Percentiles rank a stretch among this genome's conserved stretches.
Conservation (phyloP, 192 early-diverging fungal species). For the Mortierella antarctica region DNA sequence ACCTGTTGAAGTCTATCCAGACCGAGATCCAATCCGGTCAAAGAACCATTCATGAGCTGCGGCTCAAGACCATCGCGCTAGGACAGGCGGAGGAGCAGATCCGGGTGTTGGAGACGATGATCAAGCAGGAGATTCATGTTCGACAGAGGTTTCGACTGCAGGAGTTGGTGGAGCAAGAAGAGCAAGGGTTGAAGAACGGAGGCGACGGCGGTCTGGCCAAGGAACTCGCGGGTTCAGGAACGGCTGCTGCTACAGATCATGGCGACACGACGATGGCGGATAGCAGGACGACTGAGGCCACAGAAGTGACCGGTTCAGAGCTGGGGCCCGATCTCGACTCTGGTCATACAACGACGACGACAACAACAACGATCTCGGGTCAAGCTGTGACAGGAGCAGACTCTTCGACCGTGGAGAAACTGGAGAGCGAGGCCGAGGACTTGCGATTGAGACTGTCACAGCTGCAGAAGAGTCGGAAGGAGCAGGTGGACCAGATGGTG, state of each 20-base stretch:
- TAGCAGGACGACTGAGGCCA: background rate
- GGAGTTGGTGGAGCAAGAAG: slow-evolving; percentile 33
- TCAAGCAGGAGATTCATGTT: slow-evolving; percentile 37
- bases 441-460: slow-evolving; percentile 10
- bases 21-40: slow-evolving; percentile 47
- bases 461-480: slow-evolving; percentile 34
- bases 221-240: no score
- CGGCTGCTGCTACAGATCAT: no score
- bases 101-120: slow-evolving; percentile 11
- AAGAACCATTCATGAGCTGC: slow-evolving; percentile 34
- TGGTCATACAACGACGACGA: background rate
- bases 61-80: slow-evolving; percentile 12
- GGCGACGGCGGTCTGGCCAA: background rate
- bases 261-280: background rate
- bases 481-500: slow-evolving; percentile 23
- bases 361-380: background rate
- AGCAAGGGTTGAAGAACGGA: slow-evolving; percentile 10
- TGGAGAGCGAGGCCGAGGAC: slow-evolving; percentile 12
- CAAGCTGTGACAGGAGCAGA: background rate
- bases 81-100: slow-evolving; percentile 33
- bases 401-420: background rate
- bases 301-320: no score
- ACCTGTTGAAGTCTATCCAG: slow-evolving; percentile 32
- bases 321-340: no score
- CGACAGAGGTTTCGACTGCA: slow-evolving; percentile 47